phyloP scores from a whole-genome alignment of 1,284 basidiomycete species.

The Bondarzewia mesenterica region DNA sequence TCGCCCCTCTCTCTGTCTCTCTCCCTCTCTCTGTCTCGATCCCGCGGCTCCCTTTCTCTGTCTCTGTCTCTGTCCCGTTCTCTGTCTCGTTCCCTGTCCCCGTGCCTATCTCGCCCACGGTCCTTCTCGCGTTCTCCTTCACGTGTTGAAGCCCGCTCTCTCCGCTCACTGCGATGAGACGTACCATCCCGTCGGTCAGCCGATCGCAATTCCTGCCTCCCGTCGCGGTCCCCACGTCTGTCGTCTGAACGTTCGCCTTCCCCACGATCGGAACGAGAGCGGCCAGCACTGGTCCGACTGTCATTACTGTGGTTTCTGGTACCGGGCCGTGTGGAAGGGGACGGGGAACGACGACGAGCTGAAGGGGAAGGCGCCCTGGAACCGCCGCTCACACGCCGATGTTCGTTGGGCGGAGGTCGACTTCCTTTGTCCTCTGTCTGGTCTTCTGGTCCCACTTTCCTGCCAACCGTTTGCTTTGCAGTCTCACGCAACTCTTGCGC shows the following conservation, averaged over 20 bases:
- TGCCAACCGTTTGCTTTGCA: conserved; percentile 53
- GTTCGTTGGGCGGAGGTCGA: conserved; percentile 21
- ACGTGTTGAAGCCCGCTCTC: conserved; percentile 25
- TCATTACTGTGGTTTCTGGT: conserved; percentile 66
- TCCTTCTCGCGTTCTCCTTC: conserved; percentile 31
- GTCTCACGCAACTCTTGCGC: conserved; percentile 76
- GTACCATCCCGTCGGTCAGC: conserved; percentile 25
- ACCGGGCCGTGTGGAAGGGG: conserved; percentile 57
- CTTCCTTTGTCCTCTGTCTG: conserved; percentile 32
- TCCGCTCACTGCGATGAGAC: conserved; percentile 14
- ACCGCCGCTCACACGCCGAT: conserved; percentile 37
- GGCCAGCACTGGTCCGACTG: conserved; percentile 62
- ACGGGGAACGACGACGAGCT: conserved; percentile 53
- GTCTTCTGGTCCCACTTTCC: conserved; percentile 20
- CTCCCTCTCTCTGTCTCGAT: conserved; percentile 27
- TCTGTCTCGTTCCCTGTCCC: conserved; percentile 24
- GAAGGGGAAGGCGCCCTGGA: conserved; percentile 38
- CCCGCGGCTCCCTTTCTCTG: conserved; percentile 31
- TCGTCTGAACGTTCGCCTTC: conserved; percentile 44
- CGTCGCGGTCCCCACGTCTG: conserved; percentile 37
- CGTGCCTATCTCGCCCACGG: conserved; percentile 32
- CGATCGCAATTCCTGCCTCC: conserved; percentile 36
- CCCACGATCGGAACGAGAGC: conserved; percentile 43
- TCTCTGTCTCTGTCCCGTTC: conserved; percentile 27
- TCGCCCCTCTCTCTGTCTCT: conserved; percentile 32